phyloP scores from a whole-genome alignment of 2,329 filamentous ascomycete genomes.

The Paramyrothecium sp. region DNA sequence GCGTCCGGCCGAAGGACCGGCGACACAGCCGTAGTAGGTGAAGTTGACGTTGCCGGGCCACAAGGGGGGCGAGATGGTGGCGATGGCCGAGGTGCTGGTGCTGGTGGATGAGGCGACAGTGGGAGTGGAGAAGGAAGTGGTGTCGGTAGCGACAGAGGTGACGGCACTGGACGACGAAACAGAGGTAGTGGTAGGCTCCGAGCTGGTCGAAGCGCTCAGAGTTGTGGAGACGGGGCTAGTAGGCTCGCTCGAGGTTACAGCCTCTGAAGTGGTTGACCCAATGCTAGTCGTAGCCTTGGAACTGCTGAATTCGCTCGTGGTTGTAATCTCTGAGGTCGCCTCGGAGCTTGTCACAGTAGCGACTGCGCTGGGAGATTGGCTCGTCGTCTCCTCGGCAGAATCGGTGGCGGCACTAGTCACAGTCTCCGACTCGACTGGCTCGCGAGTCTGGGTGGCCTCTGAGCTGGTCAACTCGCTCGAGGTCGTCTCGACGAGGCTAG shows the following conservation, averaged over 20 bases:
- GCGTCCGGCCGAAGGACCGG: background rate
- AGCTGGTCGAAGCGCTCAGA: background rate
- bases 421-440: too few relatives aligned
- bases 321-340: background rate
- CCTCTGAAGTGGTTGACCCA: background rate
- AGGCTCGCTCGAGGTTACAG: too few relatives aligned
- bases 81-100: background rate
- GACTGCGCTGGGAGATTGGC: background rate
- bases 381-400: background rate
- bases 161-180: background rate
- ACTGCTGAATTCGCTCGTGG: background rate
- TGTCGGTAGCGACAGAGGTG: background rate
- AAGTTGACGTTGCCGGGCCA: conserved; percentile 3
- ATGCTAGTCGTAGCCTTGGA: background rate
- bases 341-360: background rate
- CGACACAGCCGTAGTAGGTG: conserved; percentile 3
- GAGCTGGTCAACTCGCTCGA: background rate
- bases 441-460: background rate
- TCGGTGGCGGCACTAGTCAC: too few relatives aligned
- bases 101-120: background rate
- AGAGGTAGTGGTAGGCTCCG: background rate
- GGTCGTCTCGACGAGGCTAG: background rate
- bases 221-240: background rate
- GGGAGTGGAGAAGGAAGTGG: background rate
- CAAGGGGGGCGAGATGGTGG: background rate